Percentiles rank a stretch among this genome's conserved stretches.
These are phyloP conservation scores for Escallonia herrerae DNA, from an alignment of 129 eudicot species.

Conservation along the genomic window DNA sequence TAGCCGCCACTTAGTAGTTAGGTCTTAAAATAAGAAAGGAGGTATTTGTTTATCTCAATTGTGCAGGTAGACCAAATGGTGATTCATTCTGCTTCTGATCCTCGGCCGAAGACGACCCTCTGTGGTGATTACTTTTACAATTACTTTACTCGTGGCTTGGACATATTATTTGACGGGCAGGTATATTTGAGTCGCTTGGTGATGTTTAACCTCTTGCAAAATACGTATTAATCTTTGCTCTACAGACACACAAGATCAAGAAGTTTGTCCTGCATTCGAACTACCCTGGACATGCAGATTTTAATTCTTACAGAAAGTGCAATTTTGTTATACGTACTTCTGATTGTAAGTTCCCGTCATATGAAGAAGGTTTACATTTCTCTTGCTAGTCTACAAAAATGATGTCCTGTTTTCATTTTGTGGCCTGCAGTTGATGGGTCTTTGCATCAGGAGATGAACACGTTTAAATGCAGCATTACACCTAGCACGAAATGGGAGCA, in stretches of 20 bases:
- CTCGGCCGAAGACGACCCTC: slow-evolving; percentile 75
- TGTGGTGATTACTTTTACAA: slow-evolving; percentile 96
- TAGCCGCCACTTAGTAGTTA: background rate
- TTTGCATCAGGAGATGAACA: slow-evolving; percentile 45
- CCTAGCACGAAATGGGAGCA: slow-evolving; percentile 93
- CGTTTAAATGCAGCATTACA: slow-evolving; percentile 55
- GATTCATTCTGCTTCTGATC: slow-evolving; percentile 93
- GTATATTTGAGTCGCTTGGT: slow-evolving; percentile 18
- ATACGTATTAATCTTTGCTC: background rate
- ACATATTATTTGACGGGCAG: slow-evolving; percentile 96
- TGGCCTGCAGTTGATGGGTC: slow-evolving; percentile 47
- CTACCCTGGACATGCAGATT: slow-evolving; percentile 97
- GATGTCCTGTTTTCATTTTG: slow-evolving; percentile 4
- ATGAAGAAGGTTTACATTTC: background rate
- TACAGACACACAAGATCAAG: slow-evolving; percentile 87
- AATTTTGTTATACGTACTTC: slow-evolving; percentile 63
- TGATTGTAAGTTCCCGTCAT: slow-evolving; percentile 46
- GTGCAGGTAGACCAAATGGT: slow-evolving; percentile 97
- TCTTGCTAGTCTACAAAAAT: background rate
- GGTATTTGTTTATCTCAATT: background rate
- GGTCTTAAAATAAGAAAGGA: background rate
- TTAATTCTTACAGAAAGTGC: slow-evolving; percentile 93
- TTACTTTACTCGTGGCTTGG: slow-evolving; percentile 83
- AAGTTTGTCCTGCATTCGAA: slow-evolving; percentile 94
- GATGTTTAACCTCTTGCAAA: background rate